Percentiles rank a stretch among this genome's conserved stretches.
Conservation (phyloP, 2,329 filamentous ascomycete species). For the Fonsecaea nubica region DNA sequence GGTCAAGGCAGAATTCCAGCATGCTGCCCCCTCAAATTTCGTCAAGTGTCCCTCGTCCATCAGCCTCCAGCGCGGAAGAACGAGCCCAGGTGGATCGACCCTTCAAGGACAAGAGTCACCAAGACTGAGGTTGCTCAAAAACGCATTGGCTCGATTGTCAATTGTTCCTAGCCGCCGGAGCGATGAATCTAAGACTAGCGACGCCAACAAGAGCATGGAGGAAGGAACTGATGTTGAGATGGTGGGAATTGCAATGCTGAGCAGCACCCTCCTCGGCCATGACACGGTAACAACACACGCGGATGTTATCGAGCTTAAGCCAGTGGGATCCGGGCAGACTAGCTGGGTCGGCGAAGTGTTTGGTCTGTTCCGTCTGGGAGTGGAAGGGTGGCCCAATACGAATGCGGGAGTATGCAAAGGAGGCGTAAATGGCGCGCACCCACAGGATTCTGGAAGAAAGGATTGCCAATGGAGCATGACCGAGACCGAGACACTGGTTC, state of each 20-base stretch:
- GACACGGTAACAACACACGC: constrained; percentile 8
- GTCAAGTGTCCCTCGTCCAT: constrained; percentile 8
- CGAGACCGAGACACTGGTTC: constrained; percentile 4
- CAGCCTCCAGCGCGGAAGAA: constrained; percentile 10
- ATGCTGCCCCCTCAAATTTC: constrained; percentile 23
- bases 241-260: constrained; percentile 7
- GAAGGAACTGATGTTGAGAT: constrained; percentile 25
- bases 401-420: constrained; percentile 21
- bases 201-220: constrained; percentile 19
- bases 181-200: constrained; percentile 28
- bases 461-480: constrained; percentile 15
- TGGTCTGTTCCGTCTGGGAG: constrained; percentile 25
- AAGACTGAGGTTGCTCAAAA: constrained; percentile 15
- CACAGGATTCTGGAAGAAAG: constrained; percentile 26
- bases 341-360: constrained; percentile 34
- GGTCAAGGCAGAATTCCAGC: constrained; percentile 67
- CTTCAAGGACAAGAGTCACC: constrained; percentile 10
- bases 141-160: constrained; percentile 15
- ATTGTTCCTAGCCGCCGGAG: constrained; percentile 19
- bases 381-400: constrained; percentile 24
- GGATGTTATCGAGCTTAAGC: constrained; percentile 17
- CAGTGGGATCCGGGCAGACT: constrained; percentile 13
- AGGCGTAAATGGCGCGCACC: constrained; percentile 26
- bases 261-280: constrained; percentile 7
- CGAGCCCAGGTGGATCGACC: constrained; percentile 18